phyloP scores from a whole-genome alignment of 345 rosid species.

The Stellera chamaejasme region DNA sequence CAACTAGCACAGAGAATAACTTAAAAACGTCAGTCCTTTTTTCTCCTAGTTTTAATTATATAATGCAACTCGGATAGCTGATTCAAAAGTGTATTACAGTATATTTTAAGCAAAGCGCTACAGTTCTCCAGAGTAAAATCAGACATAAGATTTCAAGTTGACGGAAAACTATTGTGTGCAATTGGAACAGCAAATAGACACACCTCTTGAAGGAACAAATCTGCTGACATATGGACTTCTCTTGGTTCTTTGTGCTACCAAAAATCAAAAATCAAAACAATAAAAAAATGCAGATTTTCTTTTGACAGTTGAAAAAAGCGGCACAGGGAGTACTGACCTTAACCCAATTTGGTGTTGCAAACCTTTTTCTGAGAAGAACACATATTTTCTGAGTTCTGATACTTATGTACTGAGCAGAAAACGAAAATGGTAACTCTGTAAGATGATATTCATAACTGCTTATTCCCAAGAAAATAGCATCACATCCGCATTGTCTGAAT shows the following conservation, averaged over 20 bases:
- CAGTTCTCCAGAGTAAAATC: too few relatives aligned
- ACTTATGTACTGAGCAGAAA: constrained; percentile 47
- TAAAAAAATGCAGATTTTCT: constrained; percentile 2
- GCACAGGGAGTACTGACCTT: constrained; percentile 43
- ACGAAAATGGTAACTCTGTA: not conserved
- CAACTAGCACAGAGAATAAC: constrained; percentile 31
- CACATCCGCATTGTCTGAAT: too few relatives aligned
- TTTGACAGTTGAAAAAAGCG: constrained; percentile 5
- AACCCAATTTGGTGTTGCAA: constrained; percentile 86
- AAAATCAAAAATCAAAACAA: constrained; percentile 20
- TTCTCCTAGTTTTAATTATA: too few relatives aligned
- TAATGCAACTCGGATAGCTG: too few relatives aligned
- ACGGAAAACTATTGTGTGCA: not conserved
- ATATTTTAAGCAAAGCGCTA: too few relatives aligned
- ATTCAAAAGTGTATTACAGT: too few relatives aligned
- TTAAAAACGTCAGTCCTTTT: too few relatives aligned
- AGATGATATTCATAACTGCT: too few relatives aligned
- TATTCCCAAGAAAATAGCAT: not conserved
- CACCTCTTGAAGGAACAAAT: constrained; percentile 83
- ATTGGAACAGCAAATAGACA: not conserved
- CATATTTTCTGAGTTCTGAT: constrained; percentile 75
- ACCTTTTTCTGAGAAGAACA: constrained; percentile 71
- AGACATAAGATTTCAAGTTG: not conserved
- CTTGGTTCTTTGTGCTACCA: constrained; percentile 92
- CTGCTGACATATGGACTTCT: constrained; percentile 91